A percentile compares a stretch with the other conserved stretches of the same genome.
These are phyloP conservation scores for Allium fistulosum DNA, from an alignment of 106 monocot genomes.

Conservation along the genomic window DNA sequence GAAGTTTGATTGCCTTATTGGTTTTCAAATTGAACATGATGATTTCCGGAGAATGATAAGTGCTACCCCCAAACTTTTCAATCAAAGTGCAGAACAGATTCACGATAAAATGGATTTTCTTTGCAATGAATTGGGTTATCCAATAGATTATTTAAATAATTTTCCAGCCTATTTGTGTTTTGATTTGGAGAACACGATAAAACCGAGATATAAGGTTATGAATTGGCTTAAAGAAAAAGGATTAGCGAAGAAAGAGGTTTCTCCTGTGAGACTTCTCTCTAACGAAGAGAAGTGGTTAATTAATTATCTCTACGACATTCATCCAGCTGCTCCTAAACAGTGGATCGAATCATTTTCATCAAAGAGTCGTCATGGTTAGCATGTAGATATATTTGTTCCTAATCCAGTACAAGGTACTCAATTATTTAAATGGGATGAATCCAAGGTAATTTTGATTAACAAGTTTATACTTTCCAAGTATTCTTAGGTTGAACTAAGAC, in stretches of 20 bases:
- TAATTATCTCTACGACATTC: slow-evolving; percentile 36
- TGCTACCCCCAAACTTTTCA: slow-evolving; percentile 56
- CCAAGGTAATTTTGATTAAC: too few species aligned
- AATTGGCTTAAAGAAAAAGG: slow-evolving; percentile 71
- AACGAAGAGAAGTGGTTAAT: slow-evolving; percentile 76
- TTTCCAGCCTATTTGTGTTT: slow-evolving; percentile 78
- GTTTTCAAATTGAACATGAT: slow-evolving; percentile 39
- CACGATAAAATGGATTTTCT: slow-evolving; percentile 60
- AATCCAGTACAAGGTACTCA: background rate
- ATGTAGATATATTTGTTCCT: slow-evolving; percentile 12
- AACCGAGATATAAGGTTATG: slow-evolving; percentile 69
- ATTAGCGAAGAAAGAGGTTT: slow-evolving; percentile 38
- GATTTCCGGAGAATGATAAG: slow-evolving; percentile 62
- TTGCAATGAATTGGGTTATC: slow-evolving; percentile 41
- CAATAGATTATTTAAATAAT: slow-evolving; percentile 45
- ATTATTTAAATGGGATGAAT: too few species aligned
- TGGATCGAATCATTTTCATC: slow-evolving; percentile 73
- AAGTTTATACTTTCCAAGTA: too few species aligned
- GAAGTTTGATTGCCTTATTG: slow-evolving; percentile 65
- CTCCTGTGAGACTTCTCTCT: slow-evolving; percentile 66
- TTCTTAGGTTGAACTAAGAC: too few species aligned
- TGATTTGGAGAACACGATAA: slow-evolving; percentile 78
- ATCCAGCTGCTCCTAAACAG: slow-evolving; percentile 80
- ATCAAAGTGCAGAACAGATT: slow-evolving; percentile 41
- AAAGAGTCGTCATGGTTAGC: slow-evolving; percentile 14